Percentiles rank a stretch among this genome's conserved stretches.
These are phyloP conservation scores for Articulospora tetracladia DNA, from an alignment of 495 filamentous ascomycete species.

Conservation along the genomic window DNA sequence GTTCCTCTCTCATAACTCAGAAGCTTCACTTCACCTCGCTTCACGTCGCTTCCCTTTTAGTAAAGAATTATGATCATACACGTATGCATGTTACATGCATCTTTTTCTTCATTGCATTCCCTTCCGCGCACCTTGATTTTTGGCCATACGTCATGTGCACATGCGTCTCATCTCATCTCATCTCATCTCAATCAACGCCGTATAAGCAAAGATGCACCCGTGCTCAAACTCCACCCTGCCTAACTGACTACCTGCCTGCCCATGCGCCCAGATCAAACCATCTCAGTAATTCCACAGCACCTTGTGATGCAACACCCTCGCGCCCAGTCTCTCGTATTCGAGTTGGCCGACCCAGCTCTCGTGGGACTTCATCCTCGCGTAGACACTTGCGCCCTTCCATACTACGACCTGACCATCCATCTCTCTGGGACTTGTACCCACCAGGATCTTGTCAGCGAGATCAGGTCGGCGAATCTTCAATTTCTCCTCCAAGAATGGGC, in stretches of 20 bases:
- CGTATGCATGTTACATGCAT: too few species aligned
- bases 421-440: slow-evolving; percentile 83
- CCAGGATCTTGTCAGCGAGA: slow-evolving; percentile 77
- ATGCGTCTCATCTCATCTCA: not conserved
- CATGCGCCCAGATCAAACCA: not conserved
- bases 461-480: slow-evolving; percentile 66
- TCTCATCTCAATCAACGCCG: not conserved
- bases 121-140: too few species aligned
- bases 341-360: slow-evolving; percentile 88
- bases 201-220: not conserved
- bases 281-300: slow-evolving; percentile 64
- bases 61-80: too few species aligned
- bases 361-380: slow-evolving; percentile 87
- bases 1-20: too few species aligned
- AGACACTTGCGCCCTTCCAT: slow-evolving; percentile 97
- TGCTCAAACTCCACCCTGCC: not conserved
- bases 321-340: slow-evolving; percentile 86
- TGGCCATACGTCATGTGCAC: not conserved
- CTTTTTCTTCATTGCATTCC: too few species aligned
- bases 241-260: not conserved
- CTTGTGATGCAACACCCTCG: slow-evolving; percentile 78
- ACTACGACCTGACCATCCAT: slow-evolving; percentile 91
- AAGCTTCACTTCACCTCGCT: too few species aligned
- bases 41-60: too few species aligned
- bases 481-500: slow-evolving; percentile 73